Base-by-base conservation (phyloP, 805 yeast species). In the Starmera pachycereana region DNA sequence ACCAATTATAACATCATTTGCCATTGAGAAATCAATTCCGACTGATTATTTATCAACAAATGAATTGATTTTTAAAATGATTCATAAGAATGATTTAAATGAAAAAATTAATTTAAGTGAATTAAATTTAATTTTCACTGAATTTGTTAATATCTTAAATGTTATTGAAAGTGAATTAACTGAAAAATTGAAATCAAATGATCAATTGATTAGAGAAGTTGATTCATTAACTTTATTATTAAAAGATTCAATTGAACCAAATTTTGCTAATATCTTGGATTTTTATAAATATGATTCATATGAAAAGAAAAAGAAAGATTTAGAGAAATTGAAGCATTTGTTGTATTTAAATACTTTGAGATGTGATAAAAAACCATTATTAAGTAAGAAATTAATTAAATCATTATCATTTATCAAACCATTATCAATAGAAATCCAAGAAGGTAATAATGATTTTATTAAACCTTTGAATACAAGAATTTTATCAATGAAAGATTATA, bases 1-100 rank as follows among this genome's bases (percentile, higher is more conserved):
- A 43, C 97, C 97, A 1, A 85, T 92, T 48, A 73, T 85, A 33
- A 92, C 98, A 0, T 89, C 97, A 2, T 80, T 86, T 56, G 83
- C 90, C 0, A 66, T 88, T 67, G 75, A 76, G 3, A 67, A 68
- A 36, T 74, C 87, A 1, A 87, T 84, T 6, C 63, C 72, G 3
- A 62, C 76, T 1, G 56, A 64, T 7, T 85, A 66, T 52, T 58
- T 59, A 19, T 47, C 58, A 12, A 62, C 64, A 27, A 76, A 73
- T 39, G 45, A 63, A 33, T 44, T 66, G 34, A 57, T 74, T 28
- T 53, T 62, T 37, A 64, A 57, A 36, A 48, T 57, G 31, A 29
- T 66, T 41, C 60, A 38, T 33, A 52, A 38, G 43, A 57, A 44
- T 37, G 54, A 45, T 10, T 48, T 53, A 12, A 58, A 56, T 5